A percentile compares a stretch with the other conserved stretches of the same genome.
Conservation (phyloP, 1,284 basidiomycete genomes). For the Ustilago lituana region DNA sequence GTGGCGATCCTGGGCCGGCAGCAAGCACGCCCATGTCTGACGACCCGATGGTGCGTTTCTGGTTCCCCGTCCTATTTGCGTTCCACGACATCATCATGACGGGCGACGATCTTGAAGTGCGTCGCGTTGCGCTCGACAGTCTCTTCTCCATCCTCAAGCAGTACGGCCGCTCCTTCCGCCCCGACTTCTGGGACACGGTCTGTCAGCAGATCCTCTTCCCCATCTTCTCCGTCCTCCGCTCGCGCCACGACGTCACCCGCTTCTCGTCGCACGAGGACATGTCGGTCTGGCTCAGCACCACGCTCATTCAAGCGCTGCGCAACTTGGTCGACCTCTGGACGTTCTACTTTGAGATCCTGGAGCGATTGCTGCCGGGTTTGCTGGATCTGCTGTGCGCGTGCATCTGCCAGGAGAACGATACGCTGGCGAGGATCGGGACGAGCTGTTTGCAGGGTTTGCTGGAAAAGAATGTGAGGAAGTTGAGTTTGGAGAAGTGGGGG, state of each 20-base stretch:
- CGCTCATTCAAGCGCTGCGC: conserved; percentile 96
- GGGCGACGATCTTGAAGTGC: conserved; percentile 96
- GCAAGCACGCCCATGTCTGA: conserved; percentile 51
- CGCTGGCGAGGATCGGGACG: conserved; percentile 95
- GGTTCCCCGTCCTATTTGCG: conserved; percentile 94
- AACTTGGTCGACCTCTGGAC: conserved; percentile 97
- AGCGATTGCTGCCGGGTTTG: conserved; percentile 87
- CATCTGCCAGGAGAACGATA: conserved; percentile 92
- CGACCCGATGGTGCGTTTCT: conserved; percentile 72
- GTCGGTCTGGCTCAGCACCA: conserved; percentile 99
- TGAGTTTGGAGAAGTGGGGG: conserved; percentile 88
- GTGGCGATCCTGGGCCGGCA: conserved; percentile 53
- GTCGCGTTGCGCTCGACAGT: conserved; percentile 85
- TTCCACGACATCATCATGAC: conserved; percentile 99
- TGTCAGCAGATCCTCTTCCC: conserved; percentile 97
- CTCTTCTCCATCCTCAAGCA: conserved; percentile 92
- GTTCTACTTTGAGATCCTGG: conserved; percentile 91
- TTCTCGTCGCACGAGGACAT: conserved; percentile 98
- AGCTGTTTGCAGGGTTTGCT: conserved; percentile 96
- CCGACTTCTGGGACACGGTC: conserved; percentile 97
- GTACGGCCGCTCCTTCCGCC: conserved; percentile 84
- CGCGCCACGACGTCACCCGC: conserved; percentile 80
- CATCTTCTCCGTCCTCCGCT: conserved; percentile 95
- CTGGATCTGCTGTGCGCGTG: conserved; percentile 93
- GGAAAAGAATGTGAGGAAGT: conserved; percentile 90